phyloP scores from a whole-genome alignment of 2,329 filamentous ascomycete species.

The Aspergillus sp. region DNA sequence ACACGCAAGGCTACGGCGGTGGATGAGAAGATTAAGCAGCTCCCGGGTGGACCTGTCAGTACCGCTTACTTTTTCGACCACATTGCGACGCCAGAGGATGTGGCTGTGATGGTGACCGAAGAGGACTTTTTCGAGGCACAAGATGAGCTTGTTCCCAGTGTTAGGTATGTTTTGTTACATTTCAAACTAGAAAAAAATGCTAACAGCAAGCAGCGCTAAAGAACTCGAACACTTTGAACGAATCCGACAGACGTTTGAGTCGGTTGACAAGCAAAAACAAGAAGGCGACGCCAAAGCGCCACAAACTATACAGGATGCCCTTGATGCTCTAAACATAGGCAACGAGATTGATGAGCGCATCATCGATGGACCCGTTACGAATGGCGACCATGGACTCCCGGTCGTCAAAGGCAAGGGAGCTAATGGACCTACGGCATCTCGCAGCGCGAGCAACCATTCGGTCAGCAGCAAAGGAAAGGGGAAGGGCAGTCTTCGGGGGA shows the following conservation, averaged over 20 bases:
- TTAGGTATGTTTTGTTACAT: conserved; percentile 45
- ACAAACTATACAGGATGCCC: conserved; percentile 33
- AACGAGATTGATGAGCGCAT: conserved; percentile 10
- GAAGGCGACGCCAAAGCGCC: conserved; percentile 17
- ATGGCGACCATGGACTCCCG: conserved; percentile 17
- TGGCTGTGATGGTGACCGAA: conserved; percentile 82
- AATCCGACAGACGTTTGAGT: conserved; percentile 78
- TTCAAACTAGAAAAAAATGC: conserved; percentile 4
- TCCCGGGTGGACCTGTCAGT: conserved; percentile 59
- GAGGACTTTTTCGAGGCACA: conserved; percentile 81
- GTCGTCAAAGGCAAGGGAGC: conserved; percentile 30
- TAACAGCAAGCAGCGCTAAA: conserved; percentile 59
- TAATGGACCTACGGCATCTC: conserved; percentile 16
- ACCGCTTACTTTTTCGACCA: conserved; percentile 97
- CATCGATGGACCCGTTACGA: conserved; percentile 17
- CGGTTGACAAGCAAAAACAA: conserved; percentile 44
- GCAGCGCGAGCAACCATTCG: conserved; percentile 27
- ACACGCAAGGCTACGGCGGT: conserved; percentile 82
- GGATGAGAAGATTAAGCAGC: conserved; percentile 71
- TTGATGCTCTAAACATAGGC: conserved; percentile 29
- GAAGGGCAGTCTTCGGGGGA: conserved; percentile 13
- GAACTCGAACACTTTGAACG: conserved; percentile 87
- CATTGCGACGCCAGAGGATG: conserved; percentile 73
- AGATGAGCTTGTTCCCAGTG: conserved; percentile 82
- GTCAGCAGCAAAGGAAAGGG: conserved; percentile 24